A percentile compares a stretch with the other conserved stretches of the same genome.
Evolutionary conservation across 1,284 basidiomycete genomes (phyloP).

Genomic region (Thelephora terrestris): DNA sequence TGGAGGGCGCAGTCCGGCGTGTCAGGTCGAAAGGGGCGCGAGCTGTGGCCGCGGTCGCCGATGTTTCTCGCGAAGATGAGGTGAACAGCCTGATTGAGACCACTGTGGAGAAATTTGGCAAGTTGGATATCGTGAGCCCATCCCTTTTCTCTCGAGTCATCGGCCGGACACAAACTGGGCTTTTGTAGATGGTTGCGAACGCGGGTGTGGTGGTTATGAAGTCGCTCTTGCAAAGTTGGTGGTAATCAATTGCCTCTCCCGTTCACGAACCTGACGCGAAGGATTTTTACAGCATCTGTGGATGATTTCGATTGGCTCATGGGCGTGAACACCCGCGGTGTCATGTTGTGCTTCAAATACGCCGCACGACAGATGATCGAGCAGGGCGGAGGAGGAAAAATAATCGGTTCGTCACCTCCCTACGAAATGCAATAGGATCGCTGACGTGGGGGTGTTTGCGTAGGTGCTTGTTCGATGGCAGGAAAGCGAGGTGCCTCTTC

Average conservation of each 20-base stretch:
- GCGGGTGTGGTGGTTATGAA: constrained; percentile 18
- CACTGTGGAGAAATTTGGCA: constrained; percentile 6
- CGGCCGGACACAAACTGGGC: background rate
- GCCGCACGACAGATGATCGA: constrained; percentile 6
- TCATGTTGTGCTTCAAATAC: constrained; percentile 6
- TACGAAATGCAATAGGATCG: background rate
- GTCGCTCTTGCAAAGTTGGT: constrained; percentile 5
- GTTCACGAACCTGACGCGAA: background rate
- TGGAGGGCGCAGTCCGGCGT: background rate
- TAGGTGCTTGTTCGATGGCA: constrained; percentile 3
- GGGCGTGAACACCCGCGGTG: constrained; percentile 4
- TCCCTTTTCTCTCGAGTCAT: background rate
- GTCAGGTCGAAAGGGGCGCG: constrained; percentile 8
- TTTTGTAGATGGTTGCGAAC: constrained; percentile 14
- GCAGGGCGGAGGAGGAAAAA: constrained; percentile 20
- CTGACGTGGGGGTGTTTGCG: background rate
- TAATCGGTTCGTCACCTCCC: constrained; percentile 18
- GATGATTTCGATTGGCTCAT: constrained; percentile 12
- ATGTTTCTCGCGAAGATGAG: constrained; percentile 8
- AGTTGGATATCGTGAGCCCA: constrained; percentile 7
- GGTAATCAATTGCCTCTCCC: background rate
- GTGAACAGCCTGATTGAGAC: constrained; percentile 5
- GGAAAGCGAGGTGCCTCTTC: constrained; percentile 4
- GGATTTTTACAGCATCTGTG: background rate
- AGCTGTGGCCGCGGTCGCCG: constrained; percentile 7